Evolutionary conservation across 202 grass and related monocot genomes (phyloP).

Genomic region (Carex arenaria): DNA sequence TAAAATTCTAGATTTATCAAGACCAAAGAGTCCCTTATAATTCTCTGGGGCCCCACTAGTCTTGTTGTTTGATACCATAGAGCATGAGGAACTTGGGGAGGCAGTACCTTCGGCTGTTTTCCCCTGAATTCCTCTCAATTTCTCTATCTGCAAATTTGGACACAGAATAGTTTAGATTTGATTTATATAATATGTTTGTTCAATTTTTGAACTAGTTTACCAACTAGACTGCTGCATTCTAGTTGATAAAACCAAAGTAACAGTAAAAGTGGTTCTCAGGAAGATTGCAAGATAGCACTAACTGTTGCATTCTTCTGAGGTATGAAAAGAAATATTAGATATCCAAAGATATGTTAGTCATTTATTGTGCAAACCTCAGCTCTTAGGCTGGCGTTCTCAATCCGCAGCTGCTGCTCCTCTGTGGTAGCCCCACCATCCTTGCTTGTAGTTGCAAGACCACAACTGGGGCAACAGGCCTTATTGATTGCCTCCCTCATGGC

Average conservation of each 20-base stretch:
- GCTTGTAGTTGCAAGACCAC: constrained; percentile 33
- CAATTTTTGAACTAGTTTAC: neutral
- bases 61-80: constrained; percentile 6
- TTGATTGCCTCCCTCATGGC: constrained; percentile 46
- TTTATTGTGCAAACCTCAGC: constrained; percentile 42
- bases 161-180: neutral
- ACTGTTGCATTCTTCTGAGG: neutral
- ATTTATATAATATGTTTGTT: neutral
- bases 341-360: neutral
- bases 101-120: neutral
- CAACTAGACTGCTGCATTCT: neutral
- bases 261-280: neutral
- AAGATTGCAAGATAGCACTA: neutral
- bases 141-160: constrained; percentile 51
- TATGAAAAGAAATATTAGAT: neutral
- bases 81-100: constrained; percentile 28
- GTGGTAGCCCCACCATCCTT: constrained; percentile 12
- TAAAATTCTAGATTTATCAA: constrained; percentile 44
- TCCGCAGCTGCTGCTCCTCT: constrained; percentile 49
- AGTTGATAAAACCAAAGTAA: neutral
- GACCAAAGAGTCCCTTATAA: constrained; percentile 21
- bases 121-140: constrained; percentile 26
- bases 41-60: constrained; percentile 21
- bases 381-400: constrained; percentile 65
- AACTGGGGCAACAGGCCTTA: constrained; percentile 44